phyloP scores from a whole-genome alignment of 345 rosid genomes.

The Aegle marmelos region DNA sequence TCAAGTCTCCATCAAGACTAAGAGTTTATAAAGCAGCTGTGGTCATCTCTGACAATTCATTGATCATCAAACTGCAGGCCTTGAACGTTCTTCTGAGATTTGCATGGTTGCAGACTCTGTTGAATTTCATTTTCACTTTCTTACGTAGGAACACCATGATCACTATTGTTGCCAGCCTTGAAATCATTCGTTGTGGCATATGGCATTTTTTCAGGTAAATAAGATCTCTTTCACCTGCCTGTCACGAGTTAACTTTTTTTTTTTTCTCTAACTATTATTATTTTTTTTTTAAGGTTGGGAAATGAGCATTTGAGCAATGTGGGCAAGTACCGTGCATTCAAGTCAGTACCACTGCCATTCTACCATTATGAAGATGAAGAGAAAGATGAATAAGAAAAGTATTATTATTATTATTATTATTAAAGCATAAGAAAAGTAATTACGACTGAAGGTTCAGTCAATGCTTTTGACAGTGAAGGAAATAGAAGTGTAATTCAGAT shows the following conservation, averaged over 20 bases:
- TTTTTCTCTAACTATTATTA: background rate
- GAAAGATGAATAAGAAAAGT: constrained; percentile 23
- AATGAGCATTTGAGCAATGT: constrained; percentile 80
- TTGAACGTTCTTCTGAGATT: constrained; percentile 53
- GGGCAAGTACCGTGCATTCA: constrained; percentile 68
- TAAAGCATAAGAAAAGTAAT: background rate
- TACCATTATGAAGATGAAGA: constrained; percentile 51
- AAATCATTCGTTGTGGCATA: constrained; percentile 68
- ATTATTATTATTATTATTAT: no score
- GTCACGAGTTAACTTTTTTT: background rate
- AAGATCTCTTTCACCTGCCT: background rate
- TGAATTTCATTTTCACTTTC: constrained; percentile 24
- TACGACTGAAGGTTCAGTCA: background rate
- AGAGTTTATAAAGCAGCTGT: background rate
- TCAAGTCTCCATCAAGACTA: background rate
- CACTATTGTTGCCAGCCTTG: constrained; percentile 57
- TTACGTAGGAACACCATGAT: constrained; percentile 38
- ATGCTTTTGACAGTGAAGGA: background rate
- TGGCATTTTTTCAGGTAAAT: constrained; percentile 74
- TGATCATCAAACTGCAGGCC: constrained; percentile 28
- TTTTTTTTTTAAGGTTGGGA: constrained; percentile 38
- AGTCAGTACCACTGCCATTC: constrained; percentile 77
- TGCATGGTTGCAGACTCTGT: constrained; percentile 68
- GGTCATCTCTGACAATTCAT: background rate
- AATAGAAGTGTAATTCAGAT: background rate